Conservation (phyloP, 164 flowering plant genomes). For the Malania oleifera region DNA sequence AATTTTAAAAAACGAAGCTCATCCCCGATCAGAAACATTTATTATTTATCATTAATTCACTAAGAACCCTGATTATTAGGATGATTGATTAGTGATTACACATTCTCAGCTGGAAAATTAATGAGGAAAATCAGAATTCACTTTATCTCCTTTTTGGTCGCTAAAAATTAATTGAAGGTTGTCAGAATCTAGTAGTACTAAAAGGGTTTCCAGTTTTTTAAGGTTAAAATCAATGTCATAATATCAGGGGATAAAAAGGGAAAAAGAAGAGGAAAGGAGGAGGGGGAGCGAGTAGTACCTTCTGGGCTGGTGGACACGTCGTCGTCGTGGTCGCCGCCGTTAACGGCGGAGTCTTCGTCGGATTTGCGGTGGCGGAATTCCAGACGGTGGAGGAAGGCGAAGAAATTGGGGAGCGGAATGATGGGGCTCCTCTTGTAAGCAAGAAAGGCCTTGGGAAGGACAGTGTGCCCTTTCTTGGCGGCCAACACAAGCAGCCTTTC, state of each 20-base stretch:
- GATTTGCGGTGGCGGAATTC: conserved; percentile 40
- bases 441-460: not conserved
- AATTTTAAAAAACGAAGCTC: no score
- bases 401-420: conserved; percentile 42
- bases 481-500: conserved; percentile 77
- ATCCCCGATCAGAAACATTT: no score
- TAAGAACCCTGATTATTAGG: no score
- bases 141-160: not conserved
- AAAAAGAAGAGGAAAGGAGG: not conserved
- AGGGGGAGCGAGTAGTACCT: conserved; percentile 32
- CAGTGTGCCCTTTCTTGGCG: conserved; percentile 36
- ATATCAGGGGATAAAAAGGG: no score
- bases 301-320: conserved; percentile 52
- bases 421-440: conserved; percentile 16
- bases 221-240: no score
- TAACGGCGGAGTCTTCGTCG: conserved; percentile 1
- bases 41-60: no score
- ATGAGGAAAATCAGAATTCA: no score
- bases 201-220: no score
- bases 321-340: conserved; percentile 2
- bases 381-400: conserved; percentile 59
- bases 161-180: not conserved
- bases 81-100: no score
- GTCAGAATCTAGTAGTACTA: no score
- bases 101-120: no score